Percentiles rank a stretch among this genome's conserved stretches.
phyloP scores from a whole-genome alignment of 148 eudicot species.

The Beta vulgaris region DNA sequence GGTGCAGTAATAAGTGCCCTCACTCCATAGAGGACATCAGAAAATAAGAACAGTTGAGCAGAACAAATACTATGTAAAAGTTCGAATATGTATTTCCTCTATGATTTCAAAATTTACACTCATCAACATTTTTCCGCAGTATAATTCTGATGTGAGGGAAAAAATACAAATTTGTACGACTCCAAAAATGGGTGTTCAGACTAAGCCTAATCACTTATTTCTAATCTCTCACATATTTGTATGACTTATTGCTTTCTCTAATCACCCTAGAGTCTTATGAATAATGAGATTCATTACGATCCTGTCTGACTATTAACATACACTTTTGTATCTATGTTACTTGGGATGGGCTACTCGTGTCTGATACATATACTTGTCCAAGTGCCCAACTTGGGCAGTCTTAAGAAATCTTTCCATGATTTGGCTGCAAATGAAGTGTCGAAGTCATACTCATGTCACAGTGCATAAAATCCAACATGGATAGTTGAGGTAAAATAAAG shows the following conservation, averaged over 20 bases:
- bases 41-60: not conserved
- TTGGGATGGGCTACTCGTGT: too few species aligned
- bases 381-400: too few species aligned
- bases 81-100: not conserved
- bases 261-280: not conserved
- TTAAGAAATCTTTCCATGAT: too few species aligned
- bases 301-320: constrained; percentile 5
- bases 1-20: not conserved
- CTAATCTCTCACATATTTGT: not conserved
- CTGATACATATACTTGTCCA: too few species aligned
- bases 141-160: constrained; percentile 1
- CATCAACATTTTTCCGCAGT: not conserved
- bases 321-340: too few species aligned
- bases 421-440: too few species aligned
- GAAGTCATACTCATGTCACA: too few species aligned
- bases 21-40: not conserved
- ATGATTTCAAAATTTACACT: constrained; percentile 19
- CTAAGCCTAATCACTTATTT: constrained; percentile 12
- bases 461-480: too few species aligned
- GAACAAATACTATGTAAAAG: not conserved
- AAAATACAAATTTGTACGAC: constrained; percentile 18
- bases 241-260: constrained; percentile 7
- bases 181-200: not conserved
- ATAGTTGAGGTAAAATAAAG: too few species aligned
- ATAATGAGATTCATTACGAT: not conserved